Evolutionary conservation across 257 asterid species (phyloP), one percentile per base, ranked within the genome.

Genomic region (Solanum bukasovii): DNA sequence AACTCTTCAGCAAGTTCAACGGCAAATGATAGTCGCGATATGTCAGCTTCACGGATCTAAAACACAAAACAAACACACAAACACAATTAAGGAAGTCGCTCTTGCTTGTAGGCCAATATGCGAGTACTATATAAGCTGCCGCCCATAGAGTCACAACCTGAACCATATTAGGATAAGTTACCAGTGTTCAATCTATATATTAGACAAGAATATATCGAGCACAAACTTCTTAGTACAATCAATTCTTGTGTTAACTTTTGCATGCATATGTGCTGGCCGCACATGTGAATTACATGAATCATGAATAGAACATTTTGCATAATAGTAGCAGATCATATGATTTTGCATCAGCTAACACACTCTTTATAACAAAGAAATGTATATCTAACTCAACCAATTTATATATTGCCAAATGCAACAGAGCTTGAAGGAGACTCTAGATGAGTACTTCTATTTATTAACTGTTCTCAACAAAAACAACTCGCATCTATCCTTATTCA

Each of bases 1-100:
- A 97, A 97, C 90, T 97, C 99, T 93, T 96, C 99, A 89, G 99
- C 99, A 84, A 97, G 98, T 92, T 97, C 99, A 93, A 96, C 96
- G 4, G 99, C 98, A 79, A 97, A 97, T 75, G 99, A 97, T 70
- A 97, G 92, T 67, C 99, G 94, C 72, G 98, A 95, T 88, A 97
- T 96, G 91, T 97, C 99, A 87, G 99, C 99, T 93, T 97, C 99
- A 38, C 99, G 99, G 90, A 97, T 94, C 99, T 97, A 46, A 90
- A 87, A 84, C 90, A 92, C 18, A 88, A 74, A 88, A 77, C 75
- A 87, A 84, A 63, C 65, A 63, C 81, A 85, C 79, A 83, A 5
- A 72, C 90, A 70, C 75, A 77, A 86, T 44, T 42, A 23, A 78
- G 82, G 81, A 56, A 84, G 25, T n/a, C 6, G 8, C 9, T 52